Percentiles rank a stretch among this genome's conserved stretches.
phyloP scores from a whole-genome alignment of 768 basidiomycete genomes.

The Russula sp. region DNA sequence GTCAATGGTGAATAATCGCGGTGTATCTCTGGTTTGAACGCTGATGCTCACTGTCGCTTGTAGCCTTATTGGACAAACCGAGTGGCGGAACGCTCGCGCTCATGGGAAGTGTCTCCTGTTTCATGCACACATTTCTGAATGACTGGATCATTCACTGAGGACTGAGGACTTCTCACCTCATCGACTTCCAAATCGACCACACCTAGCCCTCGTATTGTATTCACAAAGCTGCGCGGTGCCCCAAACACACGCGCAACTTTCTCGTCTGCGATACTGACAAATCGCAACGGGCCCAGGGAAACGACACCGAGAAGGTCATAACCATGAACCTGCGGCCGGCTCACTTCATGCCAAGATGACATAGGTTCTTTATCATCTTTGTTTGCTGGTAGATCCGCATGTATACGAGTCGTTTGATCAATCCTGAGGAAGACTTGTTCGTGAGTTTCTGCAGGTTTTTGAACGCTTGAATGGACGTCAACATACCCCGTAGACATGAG shows the following conservation, averaged over 20 bases:
- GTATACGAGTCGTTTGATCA: slow-evolving; percentile 91
- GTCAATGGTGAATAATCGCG: background rate
- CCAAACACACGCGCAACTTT: slow-evolving; percentile 94
- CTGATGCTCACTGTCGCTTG: slow-evolving; percentile 55
- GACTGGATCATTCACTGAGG: slow-evolving; percentile 1
- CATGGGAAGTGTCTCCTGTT: slow-evolving; percentile 58
- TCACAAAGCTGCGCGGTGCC: slow-evolving; percentile 78
- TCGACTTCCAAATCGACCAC: slow-evolving; percentile 49
- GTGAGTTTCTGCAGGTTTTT: slow-evolving; percentile 10
- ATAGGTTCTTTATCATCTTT: slow-evolving; percentile 20
- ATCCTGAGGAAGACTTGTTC: slow-evolving; percentile 46
- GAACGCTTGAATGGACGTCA: slow-evolving; percentile 1
- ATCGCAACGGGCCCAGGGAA: slow-evolving; percentile 72
- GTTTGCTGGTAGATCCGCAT: slow-evolving; percentile 51
- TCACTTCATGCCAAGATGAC: slow-evolving; percentile 77
- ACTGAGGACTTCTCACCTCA: slow-evolving; percentile 43
- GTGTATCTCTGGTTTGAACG: background rate
- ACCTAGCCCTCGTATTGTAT: slow-evolving; percentile 51
- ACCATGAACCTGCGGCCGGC: slow-evolving; percentile 94
- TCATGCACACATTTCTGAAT: background rate
- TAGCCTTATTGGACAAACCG: slow-evolving; percentile 90
- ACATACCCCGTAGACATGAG: slow-evolving; percentile 79
- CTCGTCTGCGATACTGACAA: slow-evolving; percentile 92
- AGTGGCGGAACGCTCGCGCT: slow-evolving; percentile 91
- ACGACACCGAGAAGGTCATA: slow-evolving; percentile 84